Percentiles rank a stretch among this genome's conserved stretches.
Evolutionary conservation across 495 filamentous ascomycete species (phyloP).

Genomic region (Choiromyces venosus): DNA sequence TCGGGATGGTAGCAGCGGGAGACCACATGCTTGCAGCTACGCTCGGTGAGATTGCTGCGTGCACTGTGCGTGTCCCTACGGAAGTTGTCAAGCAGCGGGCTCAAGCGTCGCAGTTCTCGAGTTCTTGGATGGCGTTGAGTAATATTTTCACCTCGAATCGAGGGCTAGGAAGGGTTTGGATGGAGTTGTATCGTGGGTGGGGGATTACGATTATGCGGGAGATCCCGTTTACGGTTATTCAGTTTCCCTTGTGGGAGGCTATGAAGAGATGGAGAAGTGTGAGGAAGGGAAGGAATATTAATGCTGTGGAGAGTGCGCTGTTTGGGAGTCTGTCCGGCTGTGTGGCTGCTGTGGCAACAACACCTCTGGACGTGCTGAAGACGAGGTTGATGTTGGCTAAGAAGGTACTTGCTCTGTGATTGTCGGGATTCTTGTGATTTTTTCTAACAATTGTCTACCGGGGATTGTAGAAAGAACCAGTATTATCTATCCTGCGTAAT

Average conservation of each 20-base stretch:
- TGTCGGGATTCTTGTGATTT: neutral
- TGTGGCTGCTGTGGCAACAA: constrained; percentile 81
- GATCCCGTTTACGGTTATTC: constrained; percentile 93
- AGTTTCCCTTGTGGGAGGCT: constrained; percentile 95
- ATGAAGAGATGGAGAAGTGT: constrained; percentile 57
- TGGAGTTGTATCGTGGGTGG: constrained; percentile 86
- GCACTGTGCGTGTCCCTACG: constrained; percentile 85
- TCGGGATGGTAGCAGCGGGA: constrained; percentile 40
- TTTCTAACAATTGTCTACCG: neutral
- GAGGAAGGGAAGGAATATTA: constrained; percentile 47
- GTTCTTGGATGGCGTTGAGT: constrained; percentile 57
- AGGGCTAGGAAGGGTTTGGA: constrained; percentile 58
- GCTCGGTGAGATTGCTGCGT: constrained; percentile 85
- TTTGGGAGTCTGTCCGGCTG: constrained; percentile 81
- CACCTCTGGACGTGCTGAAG: constrained; percentile 93
- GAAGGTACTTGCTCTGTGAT: constrained; percentile 38
- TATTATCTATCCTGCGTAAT: constrained; percentile 51
- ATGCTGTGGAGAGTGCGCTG: constrained; percentile 72
- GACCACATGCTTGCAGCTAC: constrained; percentile 84
- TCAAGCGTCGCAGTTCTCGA: constrained; percentile 69
- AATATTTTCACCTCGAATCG: constrained; percentile 59
- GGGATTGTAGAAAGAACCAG: constrained; percentile 37
- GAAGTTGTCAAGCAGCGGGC: constrained; percentile 96
- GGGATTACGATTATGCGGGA: constrained; percentile 87
- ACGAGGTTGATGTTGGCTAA: constrained; percentile 87